phyloP scores from a whole-genome alignment of 2,329 filamentous ascomycete species.

The Trematosphaeria pertusa region DNA sequence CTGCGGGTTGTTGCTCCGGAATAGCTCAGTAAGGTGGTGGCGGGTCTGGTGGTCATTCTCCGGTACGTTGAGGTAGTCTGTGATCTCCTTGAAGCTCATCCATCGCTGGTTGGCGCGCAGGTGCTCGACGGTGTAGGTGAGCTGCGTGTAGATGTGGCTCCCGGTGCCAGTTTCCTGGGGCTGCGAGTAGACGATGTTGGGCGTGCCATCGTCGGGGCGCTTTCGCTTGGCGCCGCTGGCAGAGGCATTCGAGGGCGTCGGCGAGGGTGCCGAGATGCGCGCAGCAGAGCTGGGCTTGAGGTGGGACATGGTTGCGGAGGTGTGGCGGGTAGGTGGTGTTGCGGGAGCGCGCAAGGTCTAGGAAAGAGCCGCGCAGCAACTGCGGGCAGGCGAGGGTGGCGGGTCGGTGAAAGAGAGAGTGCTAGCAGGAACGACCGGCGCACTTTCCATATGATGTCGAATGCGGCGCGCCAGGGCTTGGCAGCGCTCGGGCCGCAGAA shows the following conservation, averaged over 20 bases:
- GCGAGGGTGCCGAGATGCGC: conserved; percentile 64
- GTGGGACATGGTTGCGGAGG: conserved; percentile 40
- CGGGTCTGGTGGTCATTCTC: conserved; percentile 64
- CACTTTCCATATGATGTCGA: too few species aligned
- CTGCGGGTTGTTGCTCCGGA: conserved; percentile 64
- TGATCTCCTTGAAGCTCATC: conserved; percentile 76
- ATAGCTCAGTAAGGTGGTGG: conserved; percentile 67
- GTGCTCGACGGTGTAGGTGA: conserved; percentile 79
- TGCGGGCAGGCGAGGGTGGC: not conserved
- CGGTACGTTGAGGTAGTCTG: conserved; percentile 79
- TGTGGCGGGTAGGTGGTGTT: conserved; percentile 2
- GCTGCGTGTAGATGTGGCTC: conserved; percentile 82
- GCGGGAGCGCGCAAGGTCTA: conserved; percentile 37
- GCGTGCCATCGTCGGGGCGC: conserved; percentile 58
- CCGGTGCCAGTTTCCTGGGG: conserved; percentile 78
- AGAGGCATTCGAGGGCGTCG: conserved; percentile 58
- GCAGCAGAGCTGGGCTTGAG: conserved; percentile 38
- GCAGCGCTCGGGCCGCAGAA: conserved; percentile 4
- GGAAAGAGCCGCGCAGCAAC: conserved; percentile 39
- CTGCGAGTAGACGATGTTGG: conserved; percentile 72
- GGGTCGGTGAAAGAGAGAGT: not conserved
- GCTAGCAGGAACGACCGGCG: conserved; percentile 22
- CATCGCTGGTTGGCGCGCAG: conserved; percentile 67
- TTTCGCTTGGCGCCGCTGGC: conserved; percentile 60
- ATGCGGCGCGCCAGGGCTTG: not conserved